Base-by-base conservation (phyloP, 139 green algal species). In the Tetraselmis chui region DNA sequence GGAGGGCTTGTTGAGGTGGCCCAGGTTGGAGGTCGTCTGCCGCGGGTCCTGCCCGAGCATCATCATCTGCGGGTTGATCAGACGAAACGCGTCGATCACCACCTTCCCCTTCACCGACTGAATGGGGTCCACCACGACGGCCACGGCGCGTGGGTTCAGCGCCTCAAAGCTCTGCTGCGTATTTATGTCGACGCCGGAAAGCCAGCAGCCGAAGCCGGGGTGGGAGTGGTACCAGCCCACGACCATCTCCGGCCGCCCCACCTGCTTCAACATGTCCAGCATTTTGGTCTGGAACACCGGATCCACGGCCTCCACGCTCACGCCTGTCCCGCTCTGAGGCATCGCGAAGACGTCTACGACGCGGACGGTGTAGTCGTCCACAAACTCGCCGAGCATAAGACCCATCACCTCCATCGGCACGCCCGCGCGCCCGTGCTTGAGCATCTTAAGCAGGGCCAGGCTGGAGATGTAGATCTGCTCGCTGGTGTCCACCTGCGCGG, bases 341-440 rank as follows among this genome's bases (percentile, higher is more conserved):
- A 99, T 99, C 0, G 97, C 97, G 88, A 99, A 99, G 32, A 99
- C 97, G 85, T 99, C 97, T 58, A 98, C 95, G 29, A 99, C 97
- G 2, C 89, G 86, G 1, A 99, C 97, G 0, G 97, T 99, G 90
- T 99, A 99, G 81, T 99, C 97, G 81, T 99, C 97, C 28, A 99
- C 95, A 86, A 99, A 99, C 86, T 99, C 97, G 22, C 97, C 97
- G 74, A 99, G 93, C 97, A 99, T 99, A 0, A 99, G 90, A 2
- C 97, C 97, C 97, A 99, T 99, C 23, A 99, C 97, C 89, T 99
- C 97, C 96, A 99, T 97, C 28, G 97, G 97, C 32, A 99, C 97
- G 45, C 97, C 97, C 1, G 97, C 97, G 25, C 97, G 87, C 22
- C 96, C 97, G 87, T 99, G 97, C 89, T 99, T 99, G 5, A 99